These are phyloP conservation scores for Phanerochaete sordida DNA, from an alignment of 768 basidiomycete species.

Conservation along the genomic window DNA sequence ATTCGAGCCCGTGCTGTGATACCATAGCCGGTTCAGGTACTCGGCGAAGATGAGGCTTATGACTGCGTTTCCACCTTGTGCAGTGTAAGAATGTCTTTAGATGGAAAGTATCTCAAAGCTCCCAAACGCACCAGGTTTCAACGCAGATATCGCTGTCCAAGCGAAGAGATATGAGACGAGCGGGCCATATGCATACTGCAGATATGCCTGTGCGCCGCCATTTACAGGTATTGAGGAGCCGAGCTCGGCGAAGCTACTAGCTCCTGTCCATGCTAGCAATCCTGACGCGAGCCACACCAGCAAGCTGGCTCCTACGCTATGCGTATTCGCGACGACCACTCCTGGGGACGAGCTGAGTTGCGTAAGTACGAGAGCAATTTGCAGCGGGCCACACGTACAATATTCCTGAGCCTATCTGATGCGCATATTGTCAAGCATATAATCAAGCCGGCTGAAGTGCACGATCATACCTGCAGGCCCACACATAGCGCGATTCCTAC, in stretches of 20 bases:
- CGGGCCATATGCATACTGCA: conserved; percentile 86
- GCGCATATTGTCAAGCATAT: not conserved
- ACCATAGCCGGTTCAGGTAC: conserved; percentile 88
- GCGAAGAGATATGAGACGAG: conserved; percentile 88
- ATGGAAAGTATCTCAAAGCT: not conserved
- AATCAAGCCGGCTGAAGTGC: conserved; percentile 6
- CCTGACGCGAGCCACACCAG: conserved; percentile 83
- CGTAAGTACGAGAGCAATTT: not conserved
- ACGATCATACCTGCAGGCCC: conserved; percentile 63
- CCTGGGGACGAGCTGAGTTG: conserved; percentile 82
- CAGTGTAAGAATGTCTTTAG: not conserved
- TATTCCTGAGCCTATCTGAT: conserved; percentile 86
- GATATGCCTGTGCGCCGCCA: conserved; percentile 71
- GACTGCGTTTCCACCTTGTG: conserved; percentile 69
- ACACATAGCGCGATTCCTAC: conserved; percentile 83
- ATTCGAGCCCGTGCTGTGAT: conserved; percentile 66
- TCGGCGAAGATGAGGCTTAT: conserved; percentile 89
- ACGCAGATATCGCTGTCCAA: conserved; percentile 89
- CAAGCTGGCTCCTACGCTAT: conserved; percentile 88
- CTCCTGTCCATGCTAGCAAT: conserved; percentile 90
- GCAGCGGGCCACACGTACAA: conserved; percentile 57
- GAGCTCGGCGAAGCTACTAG: conserved; percentile 89
- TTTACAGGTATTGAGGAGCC: conserved; percentile 83
- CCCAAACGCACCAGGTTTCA: conserved; percentile 64
- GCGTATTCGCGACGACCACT: conserved; percentile 82